Base-by-base conservation (phyloP, 345 rosid genomes). In the Boechera retrofracta region DNA sequence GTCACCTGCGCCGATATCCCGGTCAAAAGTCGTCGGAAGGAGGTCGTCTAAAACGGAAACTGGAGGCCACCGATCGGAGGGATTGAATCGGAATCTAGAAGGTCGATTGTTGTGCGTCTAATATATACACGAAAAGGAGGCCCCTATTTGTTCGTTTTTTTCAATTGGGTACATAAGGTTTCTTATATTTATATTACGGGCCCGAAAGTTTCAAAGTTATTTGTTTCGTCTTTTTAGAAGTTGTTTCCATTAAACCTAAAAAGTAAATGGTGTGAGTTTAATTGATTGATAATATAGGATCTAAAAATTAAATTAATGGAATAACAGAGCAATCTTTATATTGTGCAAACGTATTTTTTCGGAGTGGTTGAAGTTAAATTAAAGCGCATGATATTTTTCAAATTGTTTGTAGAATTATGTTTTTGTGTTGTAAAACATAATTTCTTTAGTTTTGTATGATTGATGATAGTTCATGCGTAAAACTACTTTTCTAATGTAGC, bases 81-180 rank as follows among this genome's bases (percentile, higher is more conserved):
- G 24, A 69, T 58, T 58, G 15, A 57, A 71, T 66, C 57, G 35
- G 70, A 73, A 67, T 32, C 64, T 18, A 39, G 58, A 64, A 71
- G 38, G 18, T 11, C 51, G 63, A 38, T 18, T 47, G 13, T 11
- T 35, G 5, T 10, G 62, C 36, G 13, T 41, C 38, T 47, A 10
- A 13, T 68, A 26, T 42, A 44, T 64, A 72, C 29, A 44, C 31
- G 41, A 32, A 15, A 55, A 57, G 49, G 62, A 64, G 29, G 5
- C 29, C 63, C 7, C 1, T 45, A 48, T 38, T 52, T 66, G 18
- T 52, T 60, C 8, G 2, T 52, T 11, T 15, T 64, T 73, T 35
- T 53, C 66, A 54, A 16, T 60, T 44, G 12, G 28, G 54, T 0
- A 54, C 82, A 48, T 13, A 35, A 35, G 7, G 58, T 72, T 73